Evolutionary conservation across 768 basidiomycete species (phyloP), one percentile per base, ranked within the genome.

Genomic region (Lentinula aciculospora): DNA sequence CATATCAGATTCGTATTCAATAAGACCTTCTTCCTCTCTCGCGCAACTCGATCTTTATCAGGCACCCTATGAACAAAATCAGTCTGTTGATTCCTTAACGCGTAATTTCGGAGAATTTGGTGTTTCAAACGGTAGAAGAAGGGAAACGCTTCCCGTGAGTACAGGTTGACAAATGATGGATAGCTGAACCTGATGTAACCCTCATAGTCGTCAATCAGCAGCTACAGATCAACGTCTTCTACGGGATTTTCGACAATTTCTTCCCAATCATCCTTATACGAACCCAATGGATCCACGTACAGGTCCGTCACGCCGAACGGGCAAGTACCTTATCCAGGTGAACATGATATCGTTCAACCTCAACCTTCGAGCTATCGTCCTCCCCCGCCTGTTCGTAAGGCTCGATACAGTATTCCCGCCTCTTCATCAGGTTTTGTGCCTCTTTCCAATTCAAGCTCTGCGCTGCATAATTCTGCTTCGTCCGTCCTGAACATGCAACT

Each of bases 361-460:
- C 63, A 66, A 15, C 64, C 70, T 21, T 47, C 73, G 27, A 61
- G 71, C 21, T 67, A 64, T 42, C 70, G 74, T 55, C 74, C 72
- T 4, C 68, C 77, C 1, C 64, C 68, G 28, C 63, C 68, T 23
- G 68, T 69, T 39, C 76, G 77, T 62, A 82, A 81, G 32, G 82
- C 87, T 12, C 77, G 89, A 53, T 84, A 86, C 62, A 89, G 85
- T 62, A 72, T 88, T 58, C 86, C 88, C 19, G 65, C 80, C 0
- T 71, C 82, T 6, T 83, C 88, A 0, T 87, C 88, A 10, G 88
- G 89, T 12, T 92, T 89, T 63, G 72, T 81, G 54, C 84, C 88
- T 37, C 65, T 86, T 45, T 66, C 76, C 27, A 76, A 62, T 56
- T 54, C 64, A n/a, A 57, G 69, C 37, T 64, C 76, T 77, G 5